Percentiles rank a stretch among this genome's conserved stretches.
Conservation (phyloP, 78 protist genomes). For the Guillardia theta region DNA sequence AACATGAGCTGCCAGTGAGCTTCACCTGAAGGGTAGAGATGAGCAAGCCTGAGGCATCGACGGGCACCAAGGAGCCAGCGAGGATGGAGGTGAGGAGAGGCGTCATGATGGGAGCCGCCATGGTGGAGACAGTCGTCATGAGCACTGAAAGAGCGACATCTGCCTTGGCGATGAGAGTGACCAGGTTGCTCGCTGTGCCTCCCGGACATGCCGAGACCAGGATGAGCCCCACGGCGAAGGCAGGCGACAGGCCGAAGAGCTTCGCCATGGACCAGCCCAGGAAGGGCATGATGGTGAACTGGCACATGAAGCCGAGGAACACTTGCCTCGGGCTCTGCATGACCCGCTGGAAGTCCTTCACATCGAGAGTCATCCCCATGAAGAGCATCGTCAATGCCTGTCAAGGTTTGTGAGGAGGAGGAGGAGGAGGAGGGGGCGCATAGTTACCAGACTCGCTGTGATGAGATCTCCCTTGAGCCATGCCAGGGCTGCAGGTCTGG, state of each 20-base stretch:
- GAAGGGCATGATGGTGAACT: slow-evolving; percentile 25
- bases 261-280: not conserved
- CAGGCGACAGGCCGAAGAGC: not conserved
- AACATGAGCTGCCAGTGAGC: too few species aligned
- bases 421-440: not conserved
- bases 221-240: not conserved
- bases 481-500: not conserved
- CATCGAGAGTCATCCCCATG: slow-evolving; percentile 6
- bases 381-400: slow-evolving; percentile 13
- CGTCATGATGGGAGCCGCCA: slow-evolving; percentile 20
- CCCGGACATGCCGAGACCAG: not conserved
- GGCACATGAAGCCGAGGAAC: slow-evolving; percentile 23
- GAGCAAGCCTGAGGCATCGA: not conserved
- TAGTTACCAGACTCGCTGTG: not conserved
- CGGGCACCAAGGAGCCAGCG: not conserved
- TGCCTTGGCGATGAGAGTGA: not conserved
- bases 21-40: slow-evolving; percentile 8
- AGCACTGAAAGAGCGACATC: not conserved
- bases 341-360: not conserved
- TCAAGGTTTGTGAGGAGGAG: not conserved
- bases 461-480: not conserved
- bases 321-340: not conserved
- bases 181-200: not conserved
- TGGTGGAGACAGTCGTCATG: not conserved
- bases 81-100: not conserved